These are phyloP conservation scores for Aspergillus cavernicola DNA, from an alignment of 495 filamentous ascomycete genomes.

Conservation along the genomic window DNA sequence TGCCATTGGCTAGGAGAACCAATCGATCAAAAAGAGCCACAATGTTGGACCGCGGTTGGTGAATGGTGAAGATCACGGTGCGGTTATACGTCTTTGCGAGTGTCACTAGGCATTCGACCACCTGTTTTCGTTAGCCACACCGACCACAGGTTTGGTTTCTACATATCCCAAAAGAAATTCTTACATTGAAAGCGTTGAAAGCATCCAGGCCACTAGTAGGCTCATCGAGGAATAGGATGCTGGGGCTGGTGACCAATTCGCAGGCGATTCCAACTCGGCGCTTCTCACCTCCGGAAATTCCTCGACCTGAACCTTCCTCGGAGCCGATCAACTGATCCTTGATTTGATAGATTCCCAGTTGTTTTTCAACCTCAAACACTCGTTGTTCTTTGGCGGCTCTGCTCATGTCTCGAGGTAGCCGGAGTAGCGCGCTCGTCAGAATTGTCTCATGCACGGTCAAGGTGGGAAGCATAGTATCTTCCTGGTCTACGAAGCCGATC, in stretches of 20 bases:
- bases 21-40: slow-evolving; percentile 96
- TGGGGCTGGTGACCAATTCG: slow-evolving; percentile 95
- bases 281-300: slow-evolving; percentile 96
- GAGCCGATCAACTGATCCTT: slow-evolving; percentile 95
- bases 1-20: slow-evolving; percentile 83
- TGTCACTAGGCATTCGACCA: slow-evolving; percentile 87
- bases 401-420: slow-evolving; percentile 88
- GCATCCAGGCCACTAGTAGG: slow-evolving; percentile 78
- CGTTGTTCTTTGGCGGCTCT: slow-evolving; percentile 78
- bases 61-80: slow-evolving; percentile 97
- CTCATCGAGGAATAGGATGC: slow-evolving; percentile 95
- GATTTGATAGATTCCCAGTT: slow-evolving; percentile 89
- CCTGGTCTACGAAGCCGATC: slow-evolving; percentile 95
- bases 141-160: neutral
- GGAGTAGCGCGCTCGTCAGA: slow-evolving; percentile 83
- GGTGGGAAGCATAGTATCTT: slow-evolving; percentile 96
- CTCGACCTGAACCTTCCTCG: slow-evolving; percentile 89
- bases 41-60: slow-evolving; percentile 99
- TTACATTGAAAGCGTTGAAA: slow-evolving; percentile 7
- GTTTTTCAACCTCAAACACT: slow-evolving; percentile 89
- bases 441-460: slow-evolving; percentile 98
- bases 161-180: no score
- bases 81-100: slow-evolving; percentile 93
- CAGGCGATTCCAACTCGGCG: slow-evolving; percentile 94
- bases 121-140: slow-evolving; percentile 31